These are phyloP conservation scores for Parachaetomium inaequale DNA, from an alignment of 495 filamentous ascomycete genomes.

Conservation along the genomic window DNA sequence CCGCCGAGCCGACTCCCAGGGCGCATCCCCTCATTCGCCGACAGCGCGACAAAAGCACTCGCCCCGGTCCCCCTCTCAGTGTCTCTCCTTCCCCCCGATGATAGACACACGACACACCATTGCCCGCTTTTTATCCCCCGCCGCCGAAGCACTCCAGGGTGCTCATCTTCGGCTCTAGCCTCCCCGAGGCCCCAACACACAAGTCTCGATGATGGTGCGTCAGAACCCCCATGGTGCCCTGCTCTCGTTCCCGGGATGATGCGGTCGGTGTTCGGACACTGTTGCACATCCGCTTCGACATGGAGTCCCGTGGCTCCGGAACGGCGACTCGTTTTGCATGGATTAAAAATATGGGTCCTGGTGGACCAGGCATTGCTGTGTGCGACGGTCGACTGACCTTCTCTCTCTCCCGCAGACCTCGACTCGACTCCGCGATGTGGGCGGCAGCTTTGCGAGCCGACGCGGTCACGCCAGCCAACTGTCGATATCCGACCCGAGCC, in stretches of 20 bases:
- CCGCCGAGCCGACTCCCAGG: background rate
- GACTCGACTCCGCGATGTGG: constrained; percentile 52
- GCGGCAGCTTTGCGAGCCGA: constrained; percentile 52
- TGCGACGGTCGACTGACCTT: constrained; percentile 22
- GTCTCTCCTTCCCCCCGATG: constrained; percentile 32
- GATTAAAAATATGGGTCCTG: constrained; percentile 29
- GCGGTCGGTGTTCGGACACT: constrained; percentile 20
- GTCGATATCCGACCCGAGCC: constrained; percentile 62
- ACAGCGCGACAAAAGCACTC: background rate
- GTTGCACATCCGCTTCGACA: constrained; percentile 12
- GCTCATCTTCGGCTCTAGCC: constrained; percentile 32
- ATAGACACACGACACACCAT: constrained; percentile 31
- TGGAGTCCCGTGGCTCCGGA: constrained; percentile 19
- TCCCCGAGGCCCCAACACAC: constrained; percentile 35
- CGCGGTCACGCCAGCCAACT: constrained; percentile 54
- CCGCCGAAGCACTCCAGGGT: constrained; percentile 27
- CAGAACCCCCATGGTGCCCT: background rate
- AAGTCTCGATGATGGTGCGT: constrained; percentile 41
- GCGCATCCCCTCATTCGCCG: background rate
- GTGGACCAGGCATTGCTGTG: constrained; percentile 26
- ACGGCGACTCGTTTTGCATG: constrained; percentile 21
- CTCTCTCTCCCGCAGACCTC: constrained; percentile 45
- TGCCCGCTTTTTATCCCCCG: constrained; percentile 15
- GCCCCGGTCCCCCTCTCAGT: background rate
- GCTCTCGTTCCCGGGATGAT: constrained; percentile 5